Percentiles rank a stretch among this genome's conserved stretches.
phyloP scores from a whole-genome alignment of 2,329 filamentous ascomycete genomes.

The Aspergillus sp. region DNA sequence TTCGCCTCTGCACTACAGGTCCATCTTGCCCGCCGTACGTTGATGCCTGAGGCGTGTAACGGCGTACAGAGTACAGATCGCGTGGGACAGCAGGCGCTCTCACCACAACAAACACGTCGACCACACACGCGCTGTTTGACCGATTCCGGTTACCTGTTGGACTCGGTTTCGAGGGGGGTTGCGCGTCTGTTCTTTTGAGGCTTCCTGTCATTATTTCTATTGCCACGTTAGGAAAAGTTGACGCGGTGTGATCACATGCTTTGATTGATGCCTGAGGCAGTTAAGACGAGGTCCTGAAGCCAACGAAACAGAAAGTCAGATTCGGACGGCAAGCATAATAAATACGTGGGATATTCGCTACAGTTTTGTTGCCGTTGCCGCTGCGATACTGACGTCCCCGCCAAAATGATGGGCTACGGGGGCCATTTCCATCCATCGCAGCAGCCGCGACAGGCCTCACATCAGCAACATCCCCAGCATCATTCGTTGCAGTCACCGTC shows the following conservation, averaged over 20 bases:
- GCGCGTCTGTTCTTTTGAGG: too few relatives aligned
- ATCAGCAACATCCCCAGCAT: slow-evolving; percentile 15
- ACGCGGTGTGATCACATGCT: slow-evolving; percentile 7
- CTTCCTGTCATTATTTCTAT: not conserved
- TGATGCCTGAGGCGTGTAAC: not conserved
- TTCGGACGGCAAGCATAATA: too few relatives aligned
- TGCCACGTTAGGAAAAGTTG: too few relatives aligned
- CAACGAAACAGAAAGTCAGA: not conserved
- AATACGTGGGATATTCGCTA: too few relatives aligned
- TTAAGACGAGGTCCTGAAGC: not conserved
- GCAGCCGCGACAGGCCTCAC: slow-evolving; percentile 12
- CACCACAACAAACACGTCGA: not conserved
- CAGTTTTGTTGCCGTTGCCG: too few relatives aligned
- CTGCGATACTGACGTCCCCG: not conserved
- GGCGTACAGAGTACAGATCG: not conserved
- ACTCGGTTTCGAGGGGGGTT: too few relatives aligned
- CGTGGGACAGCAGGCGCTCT: not conserved
- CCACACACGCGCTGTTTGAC: not conserved
- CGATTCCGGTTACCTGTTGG: too few relatives aligned
- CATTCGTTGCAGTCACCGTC: slow-evolving; percentile 26
- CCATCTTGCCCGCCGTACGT: not conserved
- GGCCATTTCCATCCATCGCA: slow-evolving; percentile 12
- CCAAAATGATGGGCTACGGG: slow-evolving; percentile 30
- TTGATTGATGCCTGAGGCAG: not conserved
- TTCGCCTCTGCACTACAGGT: not conserved